A percentile compares a stretch with the other conserved stretches of the same genome.
phyloP scores from a whole-genome alignment of 2,329 filamentous ascomycete species.

The Monilinia aucupariae region DNA sequence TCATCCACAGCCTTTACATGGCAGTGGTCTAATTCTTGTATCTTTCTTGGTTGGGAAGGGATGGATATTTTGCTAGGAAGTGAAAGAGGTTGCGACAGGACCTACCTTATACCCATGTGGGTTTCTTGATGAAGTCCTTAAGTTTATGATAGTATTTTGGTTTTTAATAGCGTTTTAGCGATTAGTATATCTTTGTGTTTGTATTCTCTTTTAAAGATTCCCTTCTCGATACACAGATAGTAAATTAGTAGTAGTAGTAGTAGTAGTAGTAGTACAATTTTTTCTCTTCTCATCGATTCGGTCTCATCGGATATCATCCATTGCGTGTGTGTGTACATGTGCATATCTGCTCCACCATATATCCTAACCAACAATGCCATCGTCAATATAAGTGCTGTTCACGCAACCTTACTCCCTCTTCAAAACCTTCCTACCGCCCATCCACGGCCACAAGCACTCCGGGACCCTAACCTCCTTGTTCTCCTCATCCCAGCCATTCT shows the following conservation, averaged over 20 bases:
- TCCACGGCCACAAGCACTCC: slow-evolving; percentile 73
- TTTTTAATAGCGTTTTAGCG: slow-evolving; percentile 29
- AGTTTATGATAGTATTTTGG: slow-evolving; percentile 10
- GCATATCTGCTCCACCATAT: not conserved
- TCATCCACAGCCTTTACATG: not conserved
- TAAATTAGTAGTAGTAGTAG: not conserved
- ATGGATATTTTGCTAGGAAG: not conserved
- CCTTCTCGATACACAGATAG: not conserved
- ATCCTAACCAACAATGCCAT: not conserved
- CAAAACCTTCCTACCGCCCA: slow-evolving; percentile 70
- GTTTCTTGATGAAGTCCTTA: slow-evolving; percentile 22
- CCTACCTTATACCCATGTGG: slow-evolving; percentile 4
- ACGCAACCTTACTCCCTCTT: slow-evolving; percentile 1
- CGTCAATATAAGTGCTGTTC: not conserved
- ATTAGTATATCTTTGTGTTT: slow-evolving; percentile 17
- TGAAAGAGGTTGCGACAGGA: slow-evolving; percentile 2
- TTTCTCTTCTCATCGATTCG: not conserved
- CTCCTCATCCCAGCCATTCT: slow-evolving; percentile 80
- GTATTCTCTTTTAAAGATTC: slow-evolving; percentile 9
- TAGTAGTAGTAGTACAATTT: not conserved
- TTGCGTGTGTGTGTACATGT: not conserved
- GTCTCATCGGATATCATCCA: not conserved
- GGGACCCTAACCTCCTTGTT: slow-evolving; percentile 66
- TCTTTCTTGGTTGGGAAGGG: not conserved
- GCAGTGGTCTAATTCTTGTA: slow-evolving; percentile 1